A percentile compares a stretch with the other conserved stretches of the same genome.
phyloP scores from a whole-genome alignment of 306 rosid species.

The Malus fusca region DNA sequence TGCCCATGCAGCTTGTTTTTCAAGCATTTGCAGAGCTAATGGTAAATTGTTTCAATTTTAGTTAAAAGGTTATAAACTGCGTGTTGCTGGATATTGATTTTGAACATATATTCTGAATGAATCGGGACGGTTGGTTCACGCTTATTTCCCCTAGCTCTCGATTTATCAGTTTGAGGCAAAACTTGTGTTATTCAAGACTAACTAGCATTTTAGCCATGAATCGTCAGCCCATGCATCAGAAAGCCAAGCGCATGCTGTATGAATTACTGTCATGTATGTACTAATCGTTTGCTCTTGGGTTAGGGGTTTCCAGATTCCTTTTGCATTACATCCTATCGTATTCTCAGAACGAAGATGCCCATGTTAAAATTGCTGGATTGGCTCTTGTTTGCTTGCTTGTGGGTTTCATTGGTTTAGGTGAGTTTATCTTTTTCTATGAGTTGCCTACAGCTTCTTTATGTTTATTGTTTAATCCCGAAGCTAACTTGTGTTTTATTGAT shows the following conservation, averaged over 20 bases:
- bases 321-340: constrained; percentile 63
- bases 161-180: neutral
- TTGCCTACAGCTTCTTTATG: constrained; percentile 6
- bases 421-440: constrained; percentile 12
- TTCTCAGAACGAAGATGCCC: constrained; percentile 47
- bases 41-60: neutral
- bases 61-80: neutral
- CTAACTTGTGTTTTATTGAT: constrained; percentile 22
- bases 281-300: constrained; percentile 27
- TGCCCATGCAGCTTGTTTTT: neutral
- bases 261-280: constrained; percentile 3
- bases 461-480: constrained; percentile 14
- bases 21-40: neutral
- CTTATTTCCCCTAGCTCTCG: neutral
- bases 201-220: neutral
- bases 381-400: constrained; percentile 60
- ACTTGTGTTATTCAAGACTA: neutral
- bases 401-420: constrained; percentile 77
- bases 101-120: neutral
- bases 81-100: neutral
- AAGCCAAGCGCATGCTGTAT: neutral
- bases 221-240: neutral
- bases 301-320: constrained; percentile 57
- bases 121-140: neutral
- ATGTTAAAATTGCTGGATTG: constrained; percentile 42